Base-by-base conservation (phyloP, 2,329 filamentous ascomycete genomes). In the Neurospora crassa region DNA sequence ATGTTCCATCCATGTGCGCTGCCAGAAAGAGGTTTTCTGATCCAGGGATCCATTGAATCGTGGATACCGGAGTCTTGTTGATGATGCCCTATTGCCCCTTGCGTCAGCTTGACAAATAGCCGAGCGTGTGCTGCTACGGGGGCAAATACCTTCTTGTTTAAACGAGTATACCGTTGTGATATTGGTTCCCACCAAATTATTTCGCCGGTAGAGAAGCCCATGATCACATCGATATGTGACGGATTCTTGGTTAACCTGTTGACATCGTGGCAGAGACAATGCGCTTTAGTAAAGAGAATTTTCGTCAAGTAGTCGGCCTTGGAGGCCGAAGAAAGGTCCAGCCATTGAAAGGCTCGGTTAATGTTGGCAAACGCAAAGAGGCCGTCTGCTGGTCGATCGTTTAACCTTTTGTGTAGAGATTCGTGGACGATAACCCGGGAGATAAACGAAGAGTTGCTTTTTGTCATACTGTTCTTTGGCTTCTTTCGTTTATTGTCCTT, bases 161-260 rank as follows among this genome's bases (percentile, higher is more conserved):
- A 86, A 24, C 96, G 90, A 3, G 93, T 92, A 80, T 99, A 99
- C 79, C 96, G 94, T 77, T 98, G 95, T 47, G 94, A 95, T 77
- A 97, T 92, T 12, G 96, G 94, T 81, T 99, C 96, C 84, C 96
- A 98, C 96, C 96, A 99, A 73, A 99, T 95, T 68, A 99, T 94
- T 80, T 99, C 96, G 47, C 94, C 94, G 0, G 94, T 96, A 7
- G 95, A 97, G 78, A 97, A 98, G 0, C 96, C 96, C 89, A 99
- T 92, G 71, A 97, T 90, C 24, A 99, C 85, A 79, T 99, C 96
- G 59, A 99, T 86, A 78, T 98, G 95, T 5, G 87, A 89, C 3
- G 87, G 79, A 69, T 89, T 90, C 81, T 95, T 97, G 12, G 94
- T 97, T 70, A 92, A 79, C 63, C 88, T 83, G 78, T 99, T 98